A percentile compares a stretch with the other conserved stretches of the same genome.
These are phyloP conservation scores for Laetiporus sulphureus DNA, from an alignment of 1,284 basidiomycete genomes.

Conservation along the genomic window DNA sequence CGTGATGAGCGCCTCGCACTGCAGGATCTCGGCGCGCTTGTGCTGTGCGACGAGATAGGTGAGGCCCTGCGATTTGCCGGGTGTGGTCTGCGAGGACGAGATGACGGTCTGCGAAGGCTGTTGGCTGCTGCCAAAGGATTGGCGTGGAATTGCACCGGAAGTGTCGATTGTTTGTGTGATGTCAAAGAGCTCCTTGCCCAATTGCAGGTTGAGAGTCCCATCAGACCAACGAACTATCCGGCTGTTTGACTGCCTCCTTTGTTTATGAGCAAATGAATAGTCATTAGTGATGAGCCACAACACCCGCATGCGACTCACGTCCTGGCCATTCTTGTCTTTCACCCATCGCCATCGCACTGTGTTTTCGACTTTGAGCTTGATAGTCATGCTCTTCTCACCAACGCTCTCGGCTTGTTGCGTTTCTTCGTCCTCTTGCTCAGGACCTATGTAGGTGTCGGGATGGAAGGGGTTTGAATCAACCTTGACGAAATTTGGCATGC, in stretches of 20 bases:
- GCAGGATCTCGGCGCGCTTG: slow-evolving; percentile 77
- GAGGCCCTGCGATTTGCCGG: slow-evolving; percentile 57
- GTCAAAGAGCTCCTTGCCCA: slow-evolving; percentile 90
- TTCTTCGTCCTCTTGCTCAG: slow-evolving; percentile 72
- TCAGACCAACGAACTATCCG: slow-evolving; percentile 91
- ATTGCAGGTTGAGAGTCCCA: slow-evolving; percentile 77
- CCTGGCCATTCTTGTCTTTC: slow-evolving; percentile 61
- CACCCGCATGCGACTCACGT: slow-evolving; percentile 41
- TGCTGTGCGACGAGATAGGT: slow-evolving; percentile 91
- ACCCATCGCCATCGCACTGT: slow-evolving; percentile 89
- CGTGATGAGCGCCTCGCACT: slow-evolving; percentile 78
- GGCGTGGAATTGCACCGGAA: slow-evolving; percentile 51
- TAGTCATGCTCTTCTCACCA: slow-evolving; percentile 69
- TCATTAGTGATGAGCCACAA: slow-evolving; percentile 2
- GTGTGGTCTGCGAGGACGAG: slow-evolving; percentile 27
- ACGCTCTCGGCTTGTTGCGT: slow-evolving; percentile 43
- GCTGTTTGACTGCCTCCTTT: slow-evolving; percentile 84
- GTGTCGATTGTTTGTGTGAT: slow-evolving; percentile 72
- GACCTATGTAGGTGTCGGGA: slow-evolving; percentile 72
- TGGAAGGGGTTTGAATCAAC: slow-evolving; percentile 81
- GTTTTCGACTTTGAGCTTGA: slow-evolving; percentile 85
- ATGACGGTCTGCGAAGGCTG: too few relatives aligned
- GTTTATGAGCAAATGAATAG: slow-evolving; percentile 33
- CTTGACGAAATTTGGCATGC: slow-evolving; percentile 80
- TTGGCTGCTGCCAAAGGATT: slow-evolving; percentile 48